Conservation (phyloP, 805 yeast species). For the Clavispora vitiphila region DNA sequence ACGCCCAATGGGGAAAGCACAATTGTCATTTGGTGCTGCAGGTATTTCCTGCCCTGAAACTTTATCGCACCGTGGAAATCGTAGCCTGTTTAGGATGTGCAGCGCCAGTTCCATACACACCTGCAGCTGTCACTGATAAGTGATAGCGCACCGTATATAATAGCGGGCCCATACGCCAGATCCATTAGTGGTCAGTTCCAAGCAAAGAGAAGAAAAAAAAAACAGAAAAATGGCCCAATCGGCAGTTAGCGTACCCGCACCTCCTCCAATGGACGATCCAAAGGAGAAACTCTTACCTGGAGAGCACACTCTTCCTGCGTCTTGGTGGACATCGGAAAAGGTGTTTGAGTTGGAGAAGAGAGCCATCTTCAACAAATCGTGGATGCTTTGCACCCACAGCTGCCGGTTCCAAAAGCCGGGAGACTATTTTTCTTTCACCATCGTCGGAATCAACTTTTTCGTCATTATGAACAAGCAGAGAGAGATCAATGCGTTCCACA, state of each 20-base stretch:
- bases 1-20: not conserved
- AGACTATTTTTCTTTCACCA: constrained; percentile 47
- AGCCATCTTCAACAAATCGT: constrained; percentile 50
- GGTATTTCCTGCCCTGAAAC: not conserved
- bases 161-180: too few species aligned
- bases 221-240: not conserved
- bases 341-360: constrained; percentile 56
- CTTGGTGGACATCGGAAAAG: constrained; percentile 61
- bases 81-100: not conserved
- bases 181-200: too few species aligned
- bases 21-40: not conserved
- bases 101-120: not conserved
- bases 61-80: not conserved
- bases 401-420: constrained; percentile 55
- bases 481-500: constrained; percentile 54
- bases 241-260: constrained; percentile 14
- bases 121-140: not conserved
- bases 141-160: not conserved
- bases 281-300: constrained; percentile 19
- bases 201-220: too few species aligned
- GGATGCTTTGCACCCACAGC: constrained; percentile 51
- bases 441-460: constrained; percentile 52
- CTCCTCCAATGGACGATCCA: constrained; percentile 18
- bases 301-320: constrained; percentile 53
- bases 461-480: constrained; percentile 49